A percentile compares a stretch with the other conserved stretches of the same genome.
These are phyloP conservation scores for Phytopythium montanum DNA, from an alignment of 352 stramenopile genomes.

Conservation along the genomic window DNA sequence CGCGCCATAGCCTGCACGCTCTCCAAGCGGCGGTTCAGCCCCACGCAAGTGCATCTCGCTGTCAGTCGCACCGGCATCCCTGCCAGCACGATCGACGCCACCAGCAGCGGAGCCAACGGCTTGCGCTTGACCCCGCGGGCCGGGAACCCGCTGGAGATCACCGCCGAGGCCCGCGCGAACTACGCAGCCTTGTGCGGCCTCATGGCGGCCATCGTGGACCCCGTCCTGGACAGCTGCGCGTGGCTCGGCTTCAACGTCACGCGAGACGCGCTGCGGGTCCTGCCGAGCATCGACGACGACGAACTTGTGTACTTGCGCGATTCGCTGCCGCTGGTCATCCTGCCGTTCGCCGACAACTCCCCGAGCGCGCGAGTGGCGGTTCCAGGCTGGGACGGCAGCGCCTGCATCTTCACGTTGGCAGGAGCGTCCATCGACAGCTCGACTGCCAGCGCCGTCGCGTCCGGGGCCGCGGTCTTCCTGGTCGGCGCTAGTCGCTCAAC, in stretches of 20 bases:
- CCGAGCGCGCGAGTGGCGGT: slow-evolving; percentile 13
- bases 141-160: not conserved
- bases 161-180: not conserved
- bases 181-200: slow-evolving; percentile 7
- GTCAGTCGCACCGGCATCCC: not conserved
- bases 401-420: slow-evolving; percentile 23
- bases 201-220: not conserved
- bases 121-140: slow-evolving; percentile 3
- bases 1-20: slow-evolving; percentile 13
- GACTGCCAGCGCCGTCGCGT: slow-evolving; percentile 5
- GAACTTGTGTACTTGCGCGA: slow-evolving; percentile 11
- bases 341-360: slow-evolving; percentile 20
- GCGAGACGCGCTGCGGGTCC: slow-evolving; percentile 21
- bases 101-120: not conserved
- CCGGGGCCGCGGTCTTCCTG: slow-evolving; percentile 4
- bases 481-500: slow-evolving; percentile 9
- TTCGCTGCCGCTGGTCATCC: slow-evolving; percentile 25
- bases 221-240: not conserved
- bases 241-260: slow-evolving; percentile 27
- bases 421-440: slow-evolving; percentile 8
- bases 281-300: slow-evolving; percentile 13
- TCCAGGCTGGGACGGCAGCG: slow-evolving; percentile 19
- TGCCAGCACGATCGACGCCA: not conserved
- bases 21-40: slow-evolving; percentile 2
- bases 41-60: not conserved